phyloP scores from a whole-genome alignment of 2,329 filamentous ascomycete genomes.

The Arthrobotrys sinensis region DNA sequence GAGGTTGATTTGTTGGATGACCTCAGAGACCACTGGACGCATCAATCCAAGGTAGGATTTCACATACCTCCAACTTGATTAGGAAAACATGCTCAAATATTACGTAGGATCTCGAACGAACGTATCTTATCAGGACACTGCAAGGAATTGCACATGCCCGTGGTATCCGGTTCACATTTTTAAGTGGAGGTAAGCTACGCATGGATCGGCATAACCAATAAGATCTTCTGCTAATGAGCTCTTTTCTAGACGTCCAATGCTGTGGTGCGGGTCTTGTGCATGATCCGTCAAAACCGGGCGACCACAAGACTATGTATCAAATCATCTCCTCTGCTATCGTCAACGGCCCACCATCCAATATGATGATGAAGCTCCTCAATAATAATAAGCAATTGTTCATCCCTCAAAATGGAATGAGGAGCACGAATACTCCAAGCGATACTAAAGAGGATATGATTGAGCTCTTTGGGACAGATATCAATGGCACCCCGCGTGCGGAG shows the following conservation, averaged over 20 bases:
- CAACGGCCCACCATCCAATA: conserved; percentile 85
- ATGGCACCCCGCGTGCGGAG: conserved; percentile 83
- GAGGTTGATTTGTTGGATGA: conserved; percentile 96
- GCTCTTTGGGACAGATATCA: conserved; percentile 95
- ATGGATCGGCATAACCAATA: conserved; percentile 13
- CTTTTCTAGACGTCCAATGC: conserved; percentile 80
- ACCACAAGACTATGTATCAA: conserved; percentile 75
- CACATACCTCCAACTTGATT: neutral
- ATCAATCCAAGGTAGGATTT: conserved; percentile 83
- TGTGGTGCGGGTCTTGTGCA: conserved; percentile 94
- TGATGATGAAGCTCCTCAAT: conserved; percentile 95
- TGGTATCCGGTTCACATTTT: conserved; percentile 94
- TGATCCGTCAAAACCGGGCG: conserved; percentile 86
- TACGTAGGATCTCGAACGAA: conserved; percentile 87
- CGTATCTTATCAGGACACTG: conserved; percentile 94
- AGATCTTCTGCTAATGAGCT: conserved; percentile 62
- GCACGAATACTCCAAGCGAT: conserved; percentile 80
- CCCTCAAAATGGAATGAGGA: conserved; percentile 85
- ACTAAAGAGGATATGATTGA: conserved; percentile 99
- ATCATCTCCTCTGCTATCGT: conserved; percentile 94
- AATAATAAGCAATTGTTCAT: conserved; percentile 93
- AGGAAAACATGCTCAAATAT: conserved; percentile 25
- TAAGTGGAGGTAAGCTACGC: conserved; percentile 80
- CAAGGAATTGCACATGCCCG: conserved; percentile 97
- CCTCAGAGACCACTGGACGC: conserved; percentile 96